Evolutionary conservation across 768 basidiomycete species (phyloP).

Genomic region (Podaxis sp.): DNA sequence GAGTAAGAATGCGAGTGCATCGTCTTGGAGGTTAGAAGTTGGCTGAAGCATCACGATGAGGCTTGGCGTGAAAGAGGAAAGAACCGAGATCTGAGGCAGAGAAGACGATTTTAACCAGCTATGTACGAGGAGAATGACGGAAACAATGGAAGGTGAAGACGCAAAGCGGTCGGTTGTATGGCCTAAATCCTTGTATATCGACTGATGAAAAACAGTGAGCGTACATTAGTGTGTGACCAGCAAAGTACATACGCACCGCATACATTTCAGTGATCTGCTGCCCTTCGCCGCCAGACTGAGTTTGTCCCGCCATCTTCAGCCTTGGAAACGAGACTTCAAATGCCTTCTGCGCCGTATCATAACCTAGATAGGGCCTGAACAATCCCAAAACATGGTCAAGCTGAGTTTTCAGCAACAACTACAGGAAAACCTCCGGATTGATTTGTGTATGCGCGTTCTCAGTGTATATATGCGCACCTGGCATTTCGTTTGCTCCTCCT

Average conservation of each 20-base stretch:
- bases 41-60: conserved; percentile 50
- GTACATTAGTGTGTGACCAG: not conserved
- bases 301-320: conserved; percentile 19
- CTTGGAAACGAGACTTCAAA: conserved; percentile 48
- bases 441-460: not conserved
- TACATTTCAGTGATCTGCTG: not conserved
- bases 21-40: conserved; percentile 52
- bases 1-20: conserved; percentile 59
- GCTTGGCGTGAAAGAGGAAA: conserved; percentile 37
- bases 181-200: conserved; percentile 36
- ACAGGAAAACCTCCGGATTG: not conserved
- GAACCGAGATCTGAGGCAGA: conserved; percentile 18
- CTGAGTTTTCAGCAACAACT: conserved; percentile 23
- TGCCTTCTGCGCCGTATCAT: conserved; percentile 44
- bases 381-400: conserved; percentile 19
- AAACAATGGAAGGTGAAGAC: conserved; percentile 27
- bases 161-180: conserved; percentile 17
- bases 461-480: conserved; percentile 26
- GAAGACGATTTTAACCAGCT: conserved; percentile 11
- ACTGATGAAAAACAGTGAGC: conserved; percentile 24
- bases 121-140: conserved; percentile 41
- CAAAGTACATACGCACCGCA: conserved; percentile 26
- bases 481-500: conserved; percentile 26
- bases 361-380: conserved; percentile 35
- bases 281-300: not conserved